These are phyloP conservation scores for Teunomyces cretensis DNA, from an alignment of 805 yeast species.

Conservation along the genomic window DNA sequence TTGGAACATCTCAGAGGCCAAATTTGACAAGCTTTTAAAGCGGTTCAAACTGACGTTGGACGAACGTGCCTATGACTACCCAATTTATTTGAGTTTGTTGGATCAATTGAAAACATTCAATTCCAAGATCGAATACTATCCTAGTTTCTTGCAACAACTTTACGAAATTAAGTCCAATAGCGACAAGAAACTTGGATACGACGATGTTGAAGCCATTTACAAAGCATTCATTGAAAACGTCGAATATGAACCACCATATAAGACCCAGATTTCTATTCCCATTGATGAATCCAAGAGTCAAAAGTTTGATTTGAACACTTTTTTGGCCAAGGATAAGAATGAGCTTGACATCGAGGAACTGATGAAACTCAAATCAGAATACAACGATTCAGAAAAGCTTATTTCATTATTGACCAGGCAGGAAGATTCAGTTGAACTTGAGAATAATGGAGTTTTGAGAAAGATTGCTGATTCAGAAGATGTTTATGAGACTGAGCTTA, in stretches of 20 bases:
- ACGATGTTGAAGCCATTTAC: conserved; percentile 18
- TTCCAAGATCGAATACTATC: conserved; percentile 18
- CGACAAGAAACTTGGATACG: conserved; percentile 7
- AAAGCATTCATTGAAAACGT: conserved; percentile 17
- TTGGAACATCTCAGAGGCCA: conserved; percentile 12
- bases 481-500: conserved; percentile 14
- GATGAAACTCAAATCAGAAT: conserved; percentile 5
- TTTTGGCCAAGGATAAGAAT: conserved; percentile 9
- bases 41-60: conserved; percentile 6
- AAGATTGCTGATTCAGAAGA: conserved; percentile 4
- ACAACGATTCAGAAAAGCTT: conserved; percentile 18
- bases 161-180: conserved; percentile 13
- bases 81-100: conserved; percentile 10
- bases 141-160: conserved; percentile 18
- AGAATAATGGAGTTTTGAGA: conserved; percentile 5
- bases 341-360: background rate
- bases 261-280: conserved; percentile 4
- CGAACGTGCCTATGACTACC: conserved; percentile 10
- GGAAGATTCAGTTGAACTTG: conserved; percentile 8
- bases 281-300: conserved; percentile 10
- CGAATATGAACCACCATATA: conserved; percentile 13
- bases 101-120: conserved; percentile 15
- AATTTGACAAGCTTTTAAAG: conserved; percentile 12
- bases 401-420: conserved; percentile 15
- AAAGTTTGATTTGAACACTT: conserved; percentile 21